phyloP scores from a whole-genome alignment of 768 basidiomycete species.

The Chiua virens region DNA sequence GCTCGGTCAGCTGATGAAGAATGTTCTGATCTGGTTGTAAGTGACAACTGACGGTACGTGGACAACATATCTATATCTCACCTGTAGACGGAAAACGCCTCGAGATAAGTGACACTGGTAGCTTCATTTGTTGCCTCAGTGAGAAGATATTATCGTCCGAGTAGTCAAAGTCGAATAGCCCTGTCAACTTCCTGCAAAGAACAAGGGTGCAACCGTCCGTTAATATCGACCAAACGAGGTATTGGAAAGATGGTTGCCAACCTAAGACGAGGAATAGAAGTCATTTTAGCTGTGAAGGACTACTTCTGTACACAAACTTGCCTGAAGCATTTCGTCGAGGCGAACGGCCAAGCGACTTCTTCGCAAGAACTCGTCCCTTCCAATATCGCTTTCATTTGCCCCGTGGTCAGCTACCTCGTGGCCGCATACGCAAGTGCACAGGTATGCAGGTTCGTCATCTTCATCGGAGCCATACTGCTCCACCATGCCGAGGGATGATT shows the following conservation, averaged over 20 bases:
- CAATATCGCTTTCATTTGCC: slow-evolving; percentile 57
- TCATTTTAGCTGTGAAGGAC: slow-evolving; percentile 10
- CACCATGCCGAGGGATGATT: slow-evolving; percentile 52
- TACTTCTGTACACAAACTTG: slow-evolving; percentile 28
- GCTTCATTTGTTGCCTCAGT: slow-evolving; percentile 67
- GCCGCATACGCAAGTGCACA: slow-evolving; percentile 66
- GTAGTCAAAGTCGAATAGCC: slow-evolving; percentile 80
- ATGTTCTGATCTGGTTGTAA: slow-evolving; percentile 22
- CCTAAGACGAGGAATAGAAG: slow-evolving; percentile 17
- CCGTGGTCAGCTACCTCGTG: slow-evolving; percentile 66
- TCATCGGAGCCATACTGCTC: slow-evolving; percentile 74
- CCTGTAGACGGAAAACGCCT: slow-evolving; percentile 56
- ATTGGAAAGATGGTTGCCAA: slow-evolving; percentile 19
- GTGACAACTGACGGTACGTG: neutral
- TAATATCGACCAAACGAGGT: slow-evolving; percentile 12
- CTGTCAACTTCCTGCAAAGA: slow-evolving; percentile 65
- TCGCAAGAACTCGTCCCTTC: slow-evolving; percentile 65
- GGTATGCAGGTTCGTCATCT: slow-evolving; percentile 55
- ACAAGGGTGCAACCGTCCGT: slow-evolving; percentile 8
- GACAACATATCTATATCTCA: slow-evolving; percentile 30
- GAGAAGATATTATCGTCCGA: slow-evolving; percentile 67
- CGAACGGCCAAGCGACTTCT: slow-evolving; percentile 73
- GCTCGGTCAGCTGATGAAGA: slow-evolving; percentile 20
- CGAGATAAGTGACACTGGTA: slow-evolving; percentile 50
- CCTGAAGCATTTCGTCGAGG: slow-evolving; percentile 81